A percentile compares a stretch with the other conserved stretches of the same genome.
These are phyloP conservation scores for Dryas octopetala DNA, from an alignment of 306 rosid genomes.

Conservation along the genomic window DNA sequence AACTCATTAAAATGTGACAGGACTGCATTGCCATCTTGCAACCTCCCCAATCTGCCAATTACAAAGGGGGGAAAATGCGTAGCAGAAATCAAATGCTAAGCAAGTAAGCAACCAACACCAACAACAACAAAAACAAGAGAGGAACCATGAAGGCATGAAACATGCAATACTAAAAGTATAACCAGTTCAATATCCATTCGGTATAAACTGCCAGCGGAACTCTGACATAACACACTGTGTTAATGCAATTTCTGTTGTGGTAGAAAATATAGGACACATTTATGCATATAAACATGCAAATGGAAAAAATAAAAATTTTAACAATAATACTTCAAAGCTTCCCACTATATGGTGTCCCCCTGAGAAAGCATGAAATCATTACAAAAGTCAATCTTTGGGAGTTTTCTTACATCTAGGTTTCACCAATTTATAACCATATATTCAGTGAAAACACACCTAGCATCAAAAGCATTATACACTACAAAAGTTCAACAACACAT, in stretches of 20 bases:
- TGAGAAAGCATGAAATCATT: neutral
- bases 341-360: neutral
- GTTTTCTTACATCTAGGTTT: neutral
- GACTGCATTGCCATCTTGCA: slow-evolving; percentile 92
- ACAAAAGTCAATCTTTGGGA: neutral
- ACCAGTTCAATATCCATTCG: neutral
- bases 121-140: neutral
- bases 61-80: neutral
- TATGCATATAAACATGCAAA: neutral
- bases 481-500: neutral
- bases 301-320: neutral
- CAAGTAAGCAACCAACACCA: neutral
- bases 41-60: slow-evolving; percentile 79
- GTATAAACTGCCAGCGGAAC: neutral
- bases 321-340: neutral
- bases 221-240: neutral
- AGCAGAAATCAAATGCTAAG: neutral
- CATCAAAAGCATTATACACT: neutral
- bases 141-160: neutral
- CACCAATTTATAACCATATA: neutral
- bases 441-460: neutral
- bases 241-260: neutral
- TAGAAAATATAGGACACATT: neutral
- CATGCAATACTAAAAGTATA: neutral
- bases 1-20: slow-evolving; percentile 83